Evolutionary conservation across 495 filamentous ascomycete genomes (phyloP), one percentile per base, ranked within the genome.

Genomic region (Trichoderma virens): DNA sequence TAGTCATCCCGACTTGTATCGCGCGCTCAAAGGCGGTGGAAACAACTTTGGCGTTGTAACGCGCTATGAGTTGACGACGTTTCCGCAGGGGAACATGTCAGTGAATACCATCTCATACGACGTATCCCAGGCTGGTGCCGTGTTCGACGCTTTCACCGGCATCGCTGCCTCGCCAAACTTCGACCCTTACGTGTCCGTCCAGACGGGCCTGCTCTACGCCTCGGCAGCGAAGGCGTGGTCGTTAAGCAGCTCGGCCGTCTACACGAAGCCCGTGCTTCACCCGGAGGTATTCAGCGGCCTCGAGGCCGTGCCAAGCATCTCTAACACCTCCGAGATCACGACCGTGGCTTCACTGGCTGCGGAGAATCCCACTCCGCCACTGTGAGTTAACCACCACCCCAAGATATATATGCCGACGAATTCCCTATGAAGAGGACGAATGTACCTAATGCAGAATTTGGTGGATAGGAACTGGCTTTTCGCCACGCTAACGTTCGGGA

Each of bases 21-120:
- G 76, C 71, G 83, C 80, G 7, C 74, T 86, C 61, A 77, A 79
- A 66, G 83, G 82, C 14, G 83, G 83, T 9, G 74, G 72, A 62
- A 80, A 74, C 71, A 85, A 82, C 72, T 83, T 84, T 60, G 83
- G 83, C 14, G 69, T 85, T 8, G 82, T 84, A 18, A 85, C 82
- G 6, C 68, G 71, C 20, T 45, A 72, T 64, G 63, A 67, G 30
- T 45, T 75, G 6, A 5, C 16, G 4, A 70, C 72, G 8, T 72
- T 75, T 32, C 5, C 62, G 39, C 68, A 73, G 59, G 69, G 68
- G 16, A 31, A 60, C 8, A 41, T 75, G 20, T 70, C 66, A 63
- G 35, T 32, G 0, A 38, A 28, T 0, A 61, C 38, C 45, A 27
- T 65, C 3, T 25, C 62, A 25, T 59, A 68, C 61, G 45, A 31